Base-by-base conservation (phyloP, 2,329 filamentous ascomycete genomes). In the Colletotrichum cuscutae region DNA sequence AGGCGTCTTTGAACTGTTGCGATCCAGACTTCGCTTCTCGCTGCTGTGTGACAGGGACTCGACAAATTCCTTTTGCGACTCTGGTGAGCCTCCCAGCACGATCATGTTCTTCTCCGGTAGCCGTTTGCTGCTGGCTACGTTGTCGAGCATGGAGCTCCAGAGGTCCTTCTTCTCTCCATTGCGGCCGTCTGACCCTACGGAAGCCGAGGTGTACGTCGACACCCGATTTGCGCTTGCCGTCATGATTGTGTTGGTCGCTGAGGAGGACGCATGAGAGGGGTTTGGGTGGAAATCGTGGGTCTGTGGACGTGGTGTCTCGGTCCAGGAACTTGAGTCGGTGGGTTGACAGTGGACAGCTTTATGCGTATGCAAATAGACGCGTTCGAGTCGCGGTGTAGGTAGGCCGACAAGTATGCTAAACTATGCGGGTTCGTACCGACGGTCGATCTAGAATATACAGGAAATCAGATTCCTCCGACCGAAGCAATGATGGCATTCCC, bases 111-210 rank as follows among this genome's bases (percentile, higher is more conserved):
- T 98, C 84, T 98, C 95, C 6, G 95, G 94, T 78, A 98, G 86
- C 77, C 93, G 90, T 86, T 97, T 97, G 76, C 94, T 95, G 83
- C 94, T 97, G 77, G 95, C 95, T 77, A 97, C 95, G 65, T 91
- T 92, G 82, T 97, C 94, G 77, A 98, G 88, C 93, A 98, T 94
- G 57, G 94, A 95, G 74, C 93, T 95, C 96, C 96, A 98, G 83
- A 98, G 92, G 81, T 97, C 94, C 84, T 94, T 94, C 85, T 94
- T 95, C 77, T 93, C 92, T 82, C 86, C 89, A 84, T 90, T 89
- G 76, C 88, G 88, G 77, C 84, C 84, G 61, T 90, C 89, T 70
- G 86, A 86, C 73, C 87, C 87, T 72, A 77, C 81, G 76, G 86
- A 90, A 76, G 83, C 88, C 77, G 84, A 84, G 74, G 88, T 91